Evolutionary conservation across 495 filamentous ascomycete genomes (phyloP).

Genomic region (Aspergillus nidulans): DNA sequence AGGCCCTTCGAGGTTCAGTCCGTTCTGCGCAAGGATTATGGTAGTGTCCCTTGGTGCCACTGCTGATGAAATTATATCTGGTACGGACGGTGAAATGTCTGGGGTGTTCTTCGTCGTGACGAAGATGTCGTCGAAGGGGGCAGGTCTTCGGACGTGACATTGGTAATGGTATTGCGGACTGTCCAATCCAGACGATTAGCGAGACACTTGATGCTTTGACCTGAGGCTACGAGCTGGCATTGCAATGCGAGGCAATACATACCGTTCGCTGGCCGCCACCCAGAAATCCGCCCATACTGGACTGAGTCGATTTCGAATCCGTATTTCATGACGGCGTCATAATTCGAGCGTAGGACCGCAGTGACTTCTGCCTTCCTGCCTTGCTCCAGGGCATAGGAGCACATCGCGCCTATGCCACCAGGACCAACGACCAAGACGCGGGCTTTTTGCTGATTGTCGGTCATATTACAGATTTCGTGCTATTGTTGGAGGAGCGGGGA

Average conservation of each 20-base stretch:
- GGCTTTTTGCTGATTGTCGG: conserved; percentile 5
- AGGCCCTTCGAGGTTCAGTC: conserved; percentile 58
- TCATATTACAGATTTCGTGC: not conserved
- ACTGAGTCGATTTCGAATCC: conserved; percentile 51
- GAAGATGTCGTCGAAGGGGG: not conserved
- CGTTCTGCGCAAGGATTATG: conserved; percentile 60
- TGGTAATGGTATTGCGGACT: not conserved
- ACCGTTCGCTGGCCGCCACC: conserved; percentile 21
- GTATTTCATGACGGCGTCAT: conserved; percentile 37
- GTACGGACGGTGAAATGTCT: conserved; percentile 17
- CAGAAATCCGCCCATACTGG: conserved; percentile 22
- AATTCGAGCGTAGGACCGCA: conserved; percentile 54
- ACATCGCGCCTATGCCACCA: conserved; percentile 50
- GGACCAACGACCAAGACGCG: conserved; percentile 43
- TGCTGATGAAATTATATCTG: not conserved
- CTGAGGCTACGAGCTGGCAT: not conserved
- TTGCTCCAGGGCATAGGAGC: conserved; percentile 42
- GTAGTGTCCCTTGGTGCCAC: conserved; percentile 30
- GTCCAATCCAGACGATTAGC: not conserved
- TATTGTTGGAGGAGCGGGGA: no score
- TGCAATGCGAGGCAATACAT: no score
- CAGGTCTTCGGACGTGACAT: not conserved
- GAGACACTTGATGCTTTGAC: not conserved
- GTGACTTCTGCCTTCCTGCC: conserved; percentile 38
- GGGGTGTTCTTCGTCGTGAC: not conserved